A percentile compares a stretch with the other conserved stretches of the same genome.
Conservation (phyloP, 139 green algal species). For the Closterium sp. region DNA sequence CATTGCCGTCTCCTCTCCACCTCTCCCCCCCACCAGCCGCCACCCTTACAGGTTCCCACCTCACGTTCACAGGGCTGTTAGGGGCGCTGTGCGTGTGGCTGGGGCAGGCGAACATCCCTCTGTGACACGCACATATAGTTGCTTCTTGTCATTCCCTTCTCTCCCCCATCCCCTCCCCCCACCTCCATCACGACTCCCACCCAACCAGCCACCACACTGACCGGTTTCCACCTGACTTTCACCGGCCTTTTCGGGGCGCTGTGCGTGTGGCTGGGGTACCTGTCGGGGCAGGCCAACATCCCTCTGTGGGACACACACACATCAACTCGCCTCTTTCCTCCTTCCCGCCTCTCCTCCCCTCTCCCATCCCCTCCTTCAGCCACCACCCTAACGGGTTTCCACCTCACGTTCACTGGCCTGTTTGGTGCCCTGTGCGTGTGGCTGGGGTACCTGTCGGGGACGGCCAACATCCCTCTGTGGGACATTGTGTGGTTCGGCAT, state of each 20-base stretch:
- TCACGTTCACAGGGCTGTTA: slow-evolving; percentile 13
- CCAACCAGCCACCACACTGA: too few relatives aligned
- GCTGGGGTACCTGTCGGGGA: slow-evolving; percentile 27
- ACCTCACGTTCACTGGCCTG: slow-evolving; percentile 23
- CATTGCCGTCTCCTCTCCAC: too few relatives aligned
- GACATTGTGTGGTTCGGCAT: slow-evolving; percentile 62
- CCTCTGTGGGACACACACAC: neutral
- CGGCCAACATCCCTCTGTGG: slow-evolving; percentile 31
- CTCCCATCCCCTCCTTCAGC: neutral
- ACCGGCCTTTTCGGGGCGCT: too few relatives aligned
- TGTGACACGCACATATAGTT: too few relatives aligned
- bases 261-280: too few relatives aligned
- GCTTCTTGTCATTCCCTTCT: too few relatives aligned
- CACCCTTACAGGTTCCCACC: slow-evolving; percentile 7
- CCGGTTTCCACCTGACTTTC: too few relatives aligned
- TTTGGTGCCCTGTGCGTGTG: slow-evolving; percentile 6
- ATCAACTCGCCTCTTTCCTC: neutral
- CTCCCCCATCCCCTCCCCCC: too few relatives aligned
- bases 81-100: slow-evolving; percentile 8
- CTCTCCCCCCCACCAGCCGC: too few relatives aligned
- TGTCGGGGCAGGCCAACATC: neutral
- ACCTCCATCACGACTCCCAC: too few relatives aligned
- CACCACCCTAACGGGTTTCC: slow-evolving; percentile 39
- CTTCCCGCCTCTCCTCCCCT: neutral
- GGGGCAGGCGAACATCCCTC: slow-evolving; percentile 22